A percentile compares a stretch with the other conserved stretches of the same genome.
Conservation (phyloP, 2,329 filamentous ascomycete species). For the Botrytis aclada region DNA sequence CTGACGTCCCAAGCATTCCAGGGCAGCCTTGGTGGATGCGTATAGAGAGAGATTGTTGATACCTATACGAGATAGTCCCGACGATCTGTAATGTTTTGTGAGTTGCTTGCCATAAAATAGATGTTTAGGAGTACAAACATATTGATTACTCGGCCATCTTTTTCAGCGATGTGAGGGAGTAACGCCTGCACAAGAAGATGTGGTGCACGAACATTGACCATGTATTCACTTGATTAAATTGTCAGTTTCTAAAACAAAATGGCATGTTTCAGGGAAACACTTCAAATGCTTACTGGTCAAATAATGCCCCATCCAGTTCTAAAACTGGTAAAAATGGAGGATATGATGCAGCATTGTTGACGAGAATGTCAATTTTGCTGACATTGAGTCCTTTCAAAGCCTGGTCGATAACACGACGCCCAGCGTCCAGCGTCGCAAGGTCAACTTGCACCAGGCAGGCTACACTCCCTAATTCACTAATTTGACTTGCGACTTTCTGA, state of each 20-base stretch:
- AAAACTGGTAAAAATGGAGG: not conserved
- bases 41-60: slow-evolving; percentile 42
- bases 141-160: slow-evolving; percentile 53
- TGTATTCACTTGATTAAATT: slow-evolving; percentile 6
- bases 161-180: slow-evolving; percentile 47
- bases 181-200: slow-evolving; percentile 53
- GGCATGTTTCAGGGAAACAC: not conserved
- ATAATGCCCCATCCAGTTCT: not conserved
- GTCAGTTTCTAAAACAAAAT: not conserved
- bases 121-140: slow-evolving; percentile 38
- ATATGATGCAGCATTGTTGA: slow-evolving; percentile 41
- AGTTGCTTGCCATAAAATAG: not conserved
- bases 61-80: not conserved
- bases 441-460: slow-evolving; percentile 54
- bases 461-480: slow-evolving; percentile 44
- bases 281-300: not conserved
- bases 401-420: slow-evolving; percentile 37
- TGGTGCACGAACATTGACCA: slow-evolving; percentile 51
- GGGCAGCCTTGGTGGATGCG: slow-evolving; percentile 54
- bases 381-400: not conserved
- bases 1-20: slow-evolving; percentile 57
- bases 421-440: slow-evolving; percentile 40
- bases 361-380: slow-evolving; percentile 40
- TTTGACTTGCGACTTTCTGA: slow-evolving; percentile 47
- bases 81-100: not conserved